Evolutionary conservation across 1,284 basidiomycete species (phyloP).

Genomic region (Tilletiopsis washingtonensis): DNA sequence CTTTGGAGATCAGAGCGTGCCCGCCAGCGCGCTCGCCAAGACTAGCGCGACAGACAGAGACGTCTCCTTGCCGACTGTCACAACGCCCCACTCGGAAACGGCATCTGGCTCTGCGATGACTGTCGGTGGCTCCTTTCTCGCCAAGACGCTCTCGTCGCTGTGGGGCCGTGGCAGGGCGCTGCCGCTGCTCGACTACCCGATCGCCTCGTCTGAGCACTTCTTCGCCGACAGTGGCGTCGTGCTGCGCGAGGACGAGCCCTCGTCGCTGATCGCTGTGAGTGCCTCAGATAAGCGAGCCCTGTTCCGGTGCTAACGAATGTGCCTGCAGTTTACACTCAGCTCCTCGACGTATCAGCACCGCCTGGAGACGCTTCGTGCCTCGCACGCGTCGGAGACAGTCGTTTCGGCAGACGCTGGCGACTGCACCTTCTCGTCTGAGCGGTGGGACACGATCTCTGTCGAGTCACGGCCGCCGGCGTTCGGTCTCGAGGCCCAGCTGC

Average conservation of each 20-base stretch:
- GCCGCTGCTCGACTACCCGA: constrained; percentile 54
- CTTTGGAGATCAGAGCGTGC: constrained; percentile 1
- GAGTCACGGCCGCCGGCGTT: too few species aligned
- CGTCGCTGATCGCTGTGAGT: constrained; percentile 75
- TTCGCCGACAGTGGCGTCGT: constrained; percentile 93
- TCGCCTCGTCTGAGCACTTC: constrained; percentile 53
- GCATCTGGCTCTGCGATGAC: too few species aligned
- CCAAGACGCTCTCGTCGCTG: constrained; percentile 77
- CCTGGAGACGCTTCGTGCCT: constrained; percentile 21
- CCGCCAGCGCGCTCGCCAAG: background rate
- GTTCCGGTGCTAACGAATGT: background rate
- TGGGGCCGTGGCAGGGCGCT: constrained; percentile 53
- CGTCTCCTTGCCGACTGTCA: too few species aligned
- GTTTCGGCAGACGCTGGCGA: too few species aligned
- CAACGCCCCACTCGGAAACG: too few species aligned
- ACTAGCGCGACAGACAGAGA: too few species aligned
- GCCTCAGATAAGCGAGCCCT: background rate
- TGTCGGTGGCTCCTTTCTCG: constrained; percentile 49
- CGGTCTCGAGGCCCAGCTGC: constrained; percentile 22
- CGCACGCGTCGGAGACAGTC: too few species aligned
- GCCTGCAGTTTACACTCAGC: constrained; percentile 64
- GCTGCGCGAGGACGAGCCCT: constrained; percentile 93
- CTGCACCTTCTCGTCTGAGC: too few species aligned
- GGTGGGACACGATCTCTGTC: too few species aligned
- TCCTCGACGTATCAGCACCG: constrained; percentile 65